Percentiles rank a stretch among this genome's conserved stretches.
Evolutionary conservation across 176 grass and related monocot genomes (phyloP).

Genomic region (Musa itinerans): DNA sequence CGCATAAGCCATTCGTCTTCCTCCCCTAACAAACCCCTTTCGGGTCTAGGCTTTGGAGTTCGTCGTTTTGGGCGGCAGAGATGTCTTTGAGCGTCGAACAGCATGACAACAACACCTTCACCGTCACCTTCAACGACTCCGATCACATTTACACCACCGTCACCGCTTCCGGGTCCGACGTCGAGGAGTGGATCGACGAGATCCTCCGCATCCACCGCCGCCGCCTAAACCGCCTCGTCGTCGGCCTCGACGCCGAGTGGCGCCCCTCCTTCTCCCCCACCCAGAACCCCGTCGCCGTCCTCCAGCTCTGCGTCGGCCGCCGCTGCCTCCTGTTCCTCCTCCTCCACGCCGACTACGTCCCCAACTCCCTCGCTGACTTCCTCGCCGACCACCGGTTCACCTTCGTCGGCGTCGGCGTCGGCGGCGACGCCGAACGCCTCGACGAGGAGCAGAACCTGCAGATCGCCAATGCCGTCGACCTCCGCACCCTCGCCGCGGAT

Average conservation of each 20-base stretch:
- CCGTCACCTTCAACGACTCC: neutral
- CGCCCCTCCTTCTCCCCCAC: neutral
- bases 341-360: conserved; percentile 24
- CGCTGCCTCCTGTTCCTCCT: conserved; percentile 52
- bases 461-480: conserved; percentile 23
- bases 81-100: conserved; percentile 2
- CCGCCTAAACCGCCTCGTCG: conserved; percentile 17
- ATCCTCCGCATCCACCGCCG: conserved; percentile 21
- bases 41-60: too few relatives aligned
- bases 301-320: conserved; percentile 60
- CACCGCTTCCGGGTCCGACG: conserved; percentile 30
- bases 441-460: conserved; percentile 18
- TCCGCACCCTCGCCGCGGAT: conserved; percentile 22
- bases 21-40: too few relatives aligned
- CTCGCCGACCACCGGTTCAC: conserved; percentile 22
- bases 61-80: neutral
- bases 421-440: conserved; percentile 23
- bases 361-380: conserved; percentile 8
- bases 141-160: conserved; percentile 37
- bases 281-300: conserved; percentile 23
- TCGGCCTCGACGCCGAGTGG: conserved; percentile 67
- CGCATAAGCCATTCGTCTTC: too few relatives aligned
- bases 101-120: neutral
- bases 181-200: conserved; percentile 9
- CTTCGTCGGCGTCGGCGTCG: conserved; percentile 45